Percentiles rank a stretch among this genome's conserved stretches.
Conservation (phyloP, 108 stramenopile species). For the Cyclotella cryptica region DNA sequence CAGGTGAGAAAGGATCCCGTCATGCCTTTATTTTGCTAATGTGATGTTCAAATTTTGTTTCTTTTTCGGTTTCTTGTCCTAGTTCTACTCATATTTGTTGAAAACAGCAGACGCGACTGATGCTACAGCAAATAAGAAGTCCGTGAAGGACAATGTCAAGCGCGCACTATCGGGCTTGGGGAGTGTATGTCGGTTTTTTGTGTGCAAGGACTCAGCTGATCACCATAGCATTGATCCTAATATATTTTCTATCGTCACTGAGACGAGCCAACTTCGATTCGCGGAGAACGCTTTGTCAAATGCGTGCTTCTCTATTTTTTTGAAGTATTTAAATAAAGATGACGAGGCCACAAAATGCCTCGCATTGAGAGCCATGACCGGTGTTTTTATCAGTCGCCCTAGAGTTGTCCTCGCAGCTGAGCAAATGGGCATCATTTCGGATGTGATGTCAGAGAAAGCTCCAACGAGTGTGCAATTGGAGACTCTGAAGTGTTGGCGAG, state of each 20-base stretch:
- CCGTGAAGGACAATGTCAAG: conserved; percentile 59
- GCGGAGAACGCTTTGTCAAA: conserved; percentile 37
- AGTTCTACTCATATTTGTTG: conserved; percentile 78
- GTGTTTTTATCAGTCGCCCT: conserved; percentile 83
- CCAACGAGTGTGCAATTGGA: conserved; percentile 68
- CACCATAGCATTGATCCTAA: conserved; percentile 45
- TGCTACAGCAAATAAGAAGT: conserved; percentile 44
- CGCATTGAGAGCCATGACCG: conserved; percentile 74
- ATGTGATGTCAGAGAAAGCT: conserved; percentile 61
- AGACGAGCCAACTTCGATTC: conserved; percentile 28
- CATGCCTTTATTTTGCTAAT: neutral
- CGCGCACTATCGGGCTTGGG: conserved; percentile 81
- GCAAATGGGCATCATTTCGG: conserved; percentile 67
- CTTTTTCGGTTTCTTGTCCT: neutral
- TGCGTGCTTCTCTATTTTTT: conserved; percentile 72
- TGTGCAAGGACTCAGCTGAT: conserved; percentile 36
- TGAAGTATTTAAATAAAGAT: conserved; percentile 60
- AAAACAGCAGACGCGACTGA: conserved; percentile 61
- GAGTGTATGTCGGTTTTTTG: conserved; percentile 66
- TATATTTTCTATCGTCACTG: conserved; percentile 23
- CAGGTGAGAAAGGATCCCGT: conserved; percentile 19
- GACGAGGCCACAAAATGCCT: conserved; percentile 74
- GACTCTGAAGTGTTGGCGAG: conserved; percentile 77
- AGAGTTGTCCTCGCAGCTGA: conserved; percentile 77
- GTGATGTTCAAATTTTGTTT: neutral